Evolutionary conservation across 1,139 yeast genomes (phyloP), one percentile per base, ranked within the genome.

Genomic region (Magnusiomyces paraingens): DNA sequence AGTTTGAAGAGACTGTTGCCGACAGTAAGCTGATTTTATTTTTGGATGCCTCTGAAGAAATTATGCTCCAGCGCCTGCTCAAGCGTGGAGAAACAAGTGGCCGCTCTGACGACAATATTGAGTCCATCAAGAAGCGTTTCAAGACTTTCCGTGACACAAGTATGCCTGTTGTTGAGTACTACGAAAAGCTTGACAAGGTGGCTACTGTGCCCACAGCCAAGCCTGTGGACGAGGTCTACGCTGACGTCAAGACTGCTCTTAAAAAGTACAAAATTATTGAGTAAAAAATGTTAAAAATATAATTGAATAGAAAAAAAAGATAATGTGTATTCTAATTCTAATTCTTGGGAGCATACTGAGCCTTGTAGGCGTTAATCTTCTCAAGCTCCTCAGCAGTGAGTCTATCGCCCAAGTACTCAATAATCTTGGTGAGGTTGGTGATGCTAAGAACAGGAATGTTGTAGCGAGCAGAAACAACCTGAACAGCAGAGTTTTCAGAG

Each of bases 1-100:
- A 93, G 36, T 93, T 93, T 69, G 99, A 93, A 73, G 80, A 86
- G 53, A 77, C 82, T 58, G 82, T 93, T 51, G 91, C 88, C 48
- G 80, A 64, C 5, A 82, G 93, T 52, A 77, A 86, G 47, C 82
- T 90, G 71, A 86, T 95, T 1, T 76, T 93, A 57, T 93, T 88
- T 75, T 91, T 93, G 66, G 96, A 91, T 63, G 93, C 99, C 70
- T 95, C 97, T 3, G 98, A 93, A 71, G 71, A 74, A 49, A 88
- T 89, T 54, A 91, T 93, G 98, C 77, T 90, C 62, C 73, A 80
- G 59, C 82, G 99, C 68, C 77, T 93, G 60, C 73, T 93, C 58
- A 88, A 89, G 70, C 82, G 99, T 70, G 97, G 98, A 36, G 86
- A 91, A 75, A 91, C 97, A 17, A 84, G 94, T 66, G 99, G 98